phyloP scores from a whole-genome alignment of 768 basidiomycete genomes.

The Lyophyllum decastes region DNA sequence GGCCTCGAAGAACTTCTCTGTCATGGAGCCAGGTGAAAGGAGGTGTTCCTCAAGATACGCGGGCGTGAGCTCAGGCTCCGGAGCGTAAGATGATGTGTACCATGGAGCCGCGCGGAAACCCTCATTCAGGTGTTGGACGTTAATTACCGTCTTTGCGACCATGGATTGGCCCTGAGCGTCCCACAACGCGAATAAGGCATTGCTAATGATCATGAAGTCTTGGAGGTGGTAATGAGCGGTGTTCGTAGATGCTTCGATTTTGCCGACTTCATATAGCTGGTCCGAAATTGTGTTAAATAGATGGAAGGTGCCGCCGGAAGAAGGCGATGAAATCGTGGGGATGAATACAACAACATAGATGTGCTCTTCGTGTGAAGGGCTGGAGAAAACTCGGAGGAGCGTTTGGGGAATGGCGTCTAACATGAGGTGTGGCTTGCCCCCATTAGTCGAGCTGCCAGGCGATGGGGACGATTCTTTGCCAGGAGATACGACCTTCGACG shows the following conservation, averaged over 20 bases:
- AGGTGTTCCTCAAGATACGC: slow-evolving; percentile 88
- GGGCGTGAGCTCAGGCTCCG: slow-evolving; percentile 77
- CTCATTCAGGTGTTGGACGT: slow-evolving; percentile 35
- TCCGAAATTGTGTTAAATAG: slow-evolving; percentile 60
- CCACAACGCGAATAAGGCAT: slow-evolving; percentile 72
- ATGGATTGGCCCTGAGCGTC: slow-evolving; percentile 77
- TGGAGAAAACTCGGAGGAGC: slow-evolving; percentile 64
- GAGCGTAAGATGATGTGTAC: slow-evolving; percentile 60
- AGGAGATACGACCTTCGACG: slow-evolving; percentile 53
- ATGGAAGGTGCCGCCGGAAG: slow-evolving; percentile 81
- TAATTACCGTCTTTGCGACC: slow-evolving; percentile 58
- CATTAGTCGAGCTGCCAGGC: slow-evolving; percentile 29
- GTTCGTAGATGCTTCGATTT: slow-evolving; percentile 57
- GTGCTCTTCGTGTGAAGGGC: slow-evolving; percentile 45
- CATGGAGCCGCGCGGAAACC: slow-evolving; percentile 41
- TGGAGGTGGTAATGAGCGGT: slow-evolving; percentile 75
- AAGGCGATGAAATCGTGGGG: slow-evolving; percentile 61
- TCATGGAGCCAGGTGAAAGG: slow-evolving; percentile 66
- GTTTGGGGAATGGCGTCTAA: slow-evolving; percentile 64
- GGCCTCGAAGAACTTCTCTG: slow-evolving; percentile 78
- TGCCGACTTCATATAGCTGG: slow-evolving; percentile 56
- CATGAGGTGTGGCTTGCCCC: slow-evolving; percentile 42
- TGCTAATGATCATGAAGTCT: slow-evolving; percentile 66
- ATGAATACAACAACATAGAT: slow-evolving; percentile 73
- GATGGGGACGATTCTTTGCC: slow-evolving; percentile 33